Percentiles rank a stretch among this genome's conserved stretches.
Evolutionary conservation across 768 basidiomycete species (phyloP).

Genomic region (Boletus subcaerulescens): DNA sequence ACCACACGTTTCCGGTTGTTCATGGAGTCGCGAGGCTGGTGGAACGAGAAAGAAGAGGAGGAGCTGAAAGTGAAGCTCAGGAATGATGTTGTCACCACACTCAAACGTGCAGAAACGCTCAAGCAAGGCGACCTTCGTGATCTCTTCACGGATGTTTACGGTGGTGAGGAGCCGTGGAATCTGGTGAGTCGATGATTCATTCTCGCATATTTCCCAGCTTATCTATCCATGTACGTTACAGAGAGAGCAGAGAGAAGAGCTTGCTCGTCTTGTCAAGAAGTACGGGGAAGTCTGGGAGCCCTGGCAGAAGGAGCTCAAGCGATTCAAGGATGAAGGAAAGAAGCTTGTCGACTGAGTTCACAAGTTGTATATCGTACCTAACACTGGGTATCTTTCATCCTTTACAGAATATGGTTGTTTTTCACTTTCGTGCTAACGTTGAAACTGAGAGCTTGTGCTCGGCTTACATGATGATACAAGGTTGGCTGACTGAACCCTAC

Average conservation of each 20-base stretch:
- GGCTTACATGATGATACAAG: too few species aligned
- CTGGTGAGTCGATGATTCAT: slow-evolving; percentile 50
- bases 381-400: too few species aligned
- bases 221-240: slow-evolving; percentile 27
- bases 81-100: slow-evolving; percentile 72
- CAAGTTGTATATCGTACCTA: not conserved
- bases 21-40: slow-evolving; percentile 83
- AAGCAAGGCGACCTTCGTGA: slow-evolving; percentile 70
- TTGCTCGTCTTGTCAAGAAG: slow-evolving; percentile 70
- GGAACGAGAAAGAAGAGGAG: slow-evolving; percentile 73
- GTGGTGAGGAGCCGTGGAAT: slow-evolving; percentile 81
- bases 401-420: not conserved
- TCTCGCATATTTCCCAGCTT: not conserved
- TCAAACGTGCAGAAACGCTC: slow-evolving; percentile 71
- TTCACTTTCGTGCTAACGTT: too few species aligned
- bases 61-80: slow-evolving; percentile 66
- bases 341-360: slow-evolving; percentile 41
- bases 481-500: too few species aligned
- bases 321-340: slow-evolving; percentile 71
- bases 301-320: slow-evolving; percentile 76
- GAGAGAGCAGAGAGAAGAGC: slow-evolving; percentile 83
- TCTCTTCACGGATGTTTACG: slow-evolving; percentile 86
- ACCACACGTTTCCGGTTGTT: slow-evolving; percentile 80
- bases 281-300: slow-evolving; percentile 87
- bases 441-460: too few species aligned